Percentiles rank a stretch among this genome's conserved stretches.
Conservation (phyloP, 768 basidiomycete species). For the Naganishia onofrii region DNA sequence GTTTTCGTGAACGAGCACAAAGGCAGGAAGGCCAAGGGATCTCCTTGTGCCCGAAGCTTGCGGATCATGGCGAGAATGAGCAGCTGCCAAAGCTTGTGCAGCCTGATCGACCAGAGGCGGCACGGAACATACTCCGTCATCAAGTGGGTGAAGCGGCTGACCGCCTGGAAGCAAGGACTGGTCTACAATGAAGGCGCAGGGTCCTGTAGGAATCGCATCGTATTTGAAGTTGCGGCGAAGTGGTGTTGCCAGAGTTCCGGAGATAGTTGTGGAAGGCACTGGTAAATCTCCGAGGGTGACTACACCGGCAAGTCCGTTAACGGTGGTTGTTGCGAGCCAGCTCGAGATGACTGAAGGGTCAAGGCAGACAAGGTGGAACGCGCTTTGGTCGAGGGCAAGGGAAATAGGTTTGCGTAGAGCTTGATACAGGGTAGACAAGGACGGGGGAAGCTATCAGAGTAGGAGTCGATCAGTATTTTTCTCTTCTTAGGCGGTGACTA, state of each 20-base stretch:
- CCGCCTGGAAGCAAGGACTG: conserved; percentile 21
- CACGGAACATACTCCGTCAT: background rate
- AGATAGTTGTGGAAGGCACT: background rate
- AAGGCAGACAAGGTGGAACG: conserved; percentile 18
- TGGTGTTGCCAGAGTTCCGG: background rate
- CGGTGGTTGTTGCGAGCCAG: background rate
- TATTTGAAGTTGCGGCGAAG: conserved; percentile 5
- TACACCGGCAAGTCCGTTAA: background rate
- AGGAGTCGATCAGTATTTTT: background rate
- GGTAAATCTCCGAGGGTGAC: conserved; percentile 11
- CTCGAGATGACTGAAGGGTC: background rate
- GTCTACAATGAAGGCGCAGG: conserved; percentile 22
- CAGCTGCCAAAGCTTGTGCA: conserved; percentile 2
- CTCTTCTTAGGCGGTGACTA: background rate
- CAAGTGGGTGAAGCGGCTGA: conserved; percentile 16
- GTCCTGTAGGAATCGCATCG: background rate
- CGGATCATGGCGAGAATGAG: conserved; percentile 1
- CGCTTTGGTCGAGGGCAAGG: conserved; percentile 14
- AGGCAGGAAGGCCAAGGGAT: conserved; percentile 12
- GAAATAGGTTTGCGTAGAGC: background rate
- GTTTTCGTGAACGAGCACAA: conserved; percentile 28
- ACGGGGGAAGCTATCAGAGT: background rate
- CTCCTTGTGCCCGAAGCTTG: no score
- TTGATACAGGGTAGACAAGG: background rate
- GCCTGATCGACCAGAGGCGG: conserved; percentile 15